A percentile compares a stretch with the other conserved stretches of the same genome.
phyloP scores from a whole-genome alignment of 2,329 filamentous ascomycete species.

The Stemphylium lycopersici region DNA sequence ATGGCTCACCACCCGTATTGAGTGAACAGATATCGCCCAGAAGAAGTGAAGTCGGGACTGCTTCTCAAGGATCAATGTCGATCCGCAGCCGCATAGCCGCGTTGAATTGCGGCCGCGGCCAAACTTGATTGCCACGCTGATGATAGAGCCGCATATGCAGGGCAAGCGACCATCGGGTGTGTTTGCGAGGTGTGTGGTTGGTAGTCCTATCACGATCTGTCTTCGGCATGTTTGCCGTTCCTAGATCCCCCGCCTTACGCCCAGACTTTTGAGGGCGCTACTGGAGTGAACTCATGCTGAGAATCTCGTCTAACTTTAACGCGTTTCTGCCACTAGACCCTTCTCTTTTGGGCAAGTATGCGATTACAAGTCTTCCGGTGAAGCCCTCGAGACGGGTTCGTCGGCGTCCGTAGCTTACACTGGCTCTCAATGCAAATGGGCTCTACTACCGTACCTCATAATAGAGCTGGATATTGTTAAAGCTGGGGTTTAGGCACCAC shows the following conservation, averaged over 20 bases:
- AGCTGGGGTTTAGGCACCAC: neutral
- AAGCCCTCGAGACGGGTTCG: neutral
- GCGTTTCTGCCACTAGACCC: neutral
- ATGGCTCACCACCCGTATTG: neutral
- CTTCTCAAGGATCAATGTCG: neutral
- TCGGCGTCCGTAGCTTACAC: neutral
- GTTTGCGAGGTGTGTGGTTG: constrained; percentile 6
- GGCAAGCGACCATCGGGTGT: constrained; percentile 7
- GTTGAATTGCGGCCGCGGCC: constrained; percentile 12
- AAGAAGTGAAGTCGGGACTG: constrained; percentile 11
- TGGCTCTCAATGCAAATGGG: neutral
- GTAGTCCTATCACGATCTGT: constrained; percentile 1
- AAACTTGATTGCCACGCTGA: constrained; percentile 4
- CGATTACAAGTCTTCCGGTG: constrained; percentile 6
- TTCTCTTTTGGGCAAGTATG: neutral
- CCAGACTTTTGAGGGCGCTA: neutral
- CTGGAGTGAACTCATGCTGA: no score
- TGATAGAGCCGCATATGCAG: constrained; percentile 8
- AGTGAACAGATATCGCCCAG: constrained; percentile 9
- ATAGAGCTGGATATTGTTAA: neutral
- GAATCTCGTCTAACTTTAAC: no score
- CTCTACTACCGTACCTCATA: neutral
- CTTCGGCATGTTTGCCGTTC: neutral
- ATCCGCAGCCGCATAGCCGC: constrained; percentile 1
- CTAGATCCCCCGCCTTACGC: neutral